Conservation (phyloP, 2,329 filamentous ascomycete species). For the Penicillium freii region DNA sequence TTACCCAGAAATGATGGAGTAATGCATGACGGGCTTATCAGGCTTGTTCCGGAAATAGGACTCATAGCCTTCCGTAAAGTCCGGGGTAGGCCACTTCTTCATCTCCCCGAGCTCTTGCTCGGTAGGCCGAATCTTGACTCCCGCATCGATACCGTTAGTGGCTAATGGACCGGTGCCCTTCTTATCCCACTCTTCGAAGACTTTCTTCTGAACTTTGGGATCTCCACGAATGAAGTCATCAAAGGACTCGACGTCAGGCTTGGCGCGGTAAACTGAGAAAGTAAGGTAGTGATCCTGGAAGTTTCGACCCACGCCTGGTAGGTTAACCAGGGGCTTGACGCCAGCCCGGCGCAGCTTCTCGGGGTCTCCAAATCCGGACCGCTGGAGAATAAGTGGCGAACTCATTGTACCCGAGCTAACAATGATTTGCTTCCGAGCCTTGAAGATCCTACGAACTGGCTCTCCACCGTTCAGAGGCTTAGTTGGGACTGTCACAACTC, state of each 20-base stretch:
- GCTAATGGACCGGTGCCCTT: slow-evolving; percentile 76
- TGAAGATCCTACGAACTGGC: slow-evolving; percentile 57
- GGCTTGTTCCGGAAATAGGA: slow-evolving; percentile 81
- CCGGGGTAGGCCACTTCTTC: slow-evolving; percentile 69
- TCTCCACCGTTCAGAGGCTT: slow-evolving; percentile 63
- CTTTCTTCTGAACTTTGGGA: slow-evolving; percentile 67
- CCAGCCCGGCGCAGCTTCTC: slow-evolving; percentile 68
- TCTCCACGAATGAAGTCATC: slow-evolving; percentile 77
- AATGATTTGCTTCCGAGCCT: slow-evolving; percentile 70
- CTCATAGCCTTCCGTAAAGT: slow-evolving; percentile 70
- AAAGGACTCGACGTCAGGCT: slow-evolving; percentile 73
- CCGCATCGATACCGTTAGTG: slow-evolving; percentile 77
- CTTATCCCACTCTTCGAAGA: slow-evolving; percentile 74
- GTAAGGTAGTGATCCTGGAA: slow-evolving; percentile 76
- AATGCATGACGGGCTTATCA: slow-evolving; percentile 85
- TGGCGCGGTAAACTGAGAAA: slow-evolving; percentile 69
- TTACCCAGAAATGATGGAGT: slow-evolving; percentile 68
- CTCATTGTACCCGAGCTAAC: slow-evolving; percentile 71
- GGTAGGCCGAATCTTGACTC: slow-evolving; percentile 73
- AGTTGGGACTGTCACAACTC: slow-evolving; percentile 66
- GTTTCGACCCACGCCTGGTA: slow-evolving; percentile 71
- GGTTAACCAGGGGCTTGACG: slow-evolving; percentile 66
- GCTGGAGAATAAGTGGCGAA: slow-evolving; percentile 71
- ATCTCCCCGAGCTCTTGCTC: slow-evolving; percentile 66
- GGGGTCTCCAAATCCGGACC: slow-evolving; percentile 71